A percentile compares a stretch with the other conserved stretches of the same genome.
These are phyloP conservation scores for Neofusicoccum cordaticola DNA, from an alignment of 2,329 filamentous ascomycete species.

Conservation along the genomic window DNA sequence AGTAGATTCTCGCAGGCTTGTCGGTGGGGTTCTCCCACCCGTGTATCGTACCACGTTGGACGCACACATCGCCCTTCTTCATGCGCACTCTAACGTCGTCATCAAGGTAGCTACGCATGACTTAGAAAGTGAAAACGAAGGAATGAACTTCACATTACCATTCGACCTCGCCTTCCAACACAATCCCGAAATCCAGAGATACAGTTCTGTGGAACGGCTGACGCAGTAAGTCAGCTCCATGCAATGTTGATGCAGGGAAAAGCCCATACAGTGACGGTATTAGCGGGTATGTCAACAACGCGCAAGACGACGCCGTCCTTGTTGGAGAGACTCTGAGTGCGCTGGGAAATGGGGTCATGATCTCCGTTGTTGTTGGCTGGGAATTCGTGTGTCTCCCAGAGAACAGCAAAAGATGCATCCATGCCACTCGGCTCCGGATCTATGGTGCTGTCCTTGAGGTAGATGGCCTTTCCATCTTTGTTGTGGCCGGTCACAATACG, in stretches of 20 bases:
- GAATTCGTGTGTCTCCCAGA: conserved; percentile 10
- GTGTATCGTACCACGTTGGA: conserved; percentile 40
- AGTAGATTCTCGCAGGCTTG: not conserved
- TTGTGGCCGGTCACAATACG: conserved; percentile 7
- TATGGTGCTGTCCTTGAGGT: conserved; percentile 4
- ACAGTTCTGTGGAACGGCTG: conserved; percentile 3
- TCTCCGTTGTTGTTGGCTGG: conserved; percentile 4
- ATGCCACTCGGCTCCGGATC: not conserved
- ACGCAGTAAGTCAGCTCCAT: not conserved
- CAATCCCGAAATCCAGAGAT: not conserved
- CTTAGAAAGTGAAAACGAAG: too few species aligned
- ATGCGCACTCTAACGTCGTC: conserved; percentile 18
- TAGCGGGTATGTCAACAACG: conserved; percentile 1
- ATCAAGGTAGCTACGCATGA: not conserved
- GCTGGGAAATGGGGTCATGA: not conserved
- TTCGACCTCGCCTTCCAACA: conserved; percentile 6
- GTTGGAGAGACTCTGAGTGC: not conserved
- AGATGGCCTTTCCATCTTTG: conserved; percentile 1
- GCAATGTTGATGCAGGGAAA: not conserved
- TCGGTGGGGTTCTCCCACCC: conserved; percentile 32
- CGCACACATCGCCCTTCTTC: conserved; percentile 34
- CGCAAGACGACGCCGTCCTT: conserved; percentile 7
- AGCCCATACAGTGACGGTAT: not conserved
- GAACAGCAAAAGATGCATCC: conserved; percentile 4
- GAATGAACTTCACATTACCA: not conserved